phyloP scores from a whole-genome alignment of 2,329 filamentous ascomycete genomes.

The Colletotrichum sansevieriae region DNA sequence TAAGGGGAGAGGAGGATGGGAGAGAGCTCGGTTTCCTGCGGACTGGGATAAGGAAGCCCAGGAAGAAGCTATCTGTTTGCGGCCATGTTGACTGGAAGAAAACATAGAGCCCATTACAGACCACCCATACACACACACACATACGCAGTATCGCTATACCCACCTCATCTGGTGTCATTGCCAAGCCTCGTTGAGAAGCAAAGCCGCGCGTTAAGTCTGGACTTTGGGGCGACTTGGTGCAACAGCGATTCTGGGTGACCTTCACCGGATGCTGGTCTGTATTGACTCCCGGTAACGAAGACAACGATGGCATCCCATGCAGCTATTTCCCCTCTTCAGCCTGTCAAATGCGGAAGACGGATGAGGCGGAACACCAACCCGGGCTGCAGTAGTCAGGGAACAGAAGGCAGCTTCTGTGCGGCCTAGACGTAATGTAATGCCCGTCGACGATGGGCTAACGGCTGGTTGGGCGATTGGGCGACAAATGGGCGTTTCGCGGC shows the following conservation, averaged over 20 bases:
- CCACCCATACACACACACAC: not conserved
- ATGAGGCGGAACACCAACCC: constrained; percentile 22
- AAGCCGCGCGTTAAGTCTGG: constrained; percentile 23
- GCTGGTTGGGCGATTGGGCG: constrained; percentile 29
- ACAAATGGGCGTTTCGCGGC: constrained; percentile 21
- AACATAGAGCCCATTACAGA: constrained; percentile 1
- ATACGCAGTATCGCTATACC: no score
- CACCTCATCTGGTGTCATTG: constrained; percentile 7
- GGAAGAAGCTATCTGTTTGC: constrained; percentile 39
- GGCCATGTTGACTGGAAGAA: constrained; percentile 27
- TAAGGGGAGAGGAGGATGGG: not conserved
- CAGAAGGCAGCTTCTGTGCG: not conserved
- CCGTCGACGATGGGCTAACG: constrained; percentile 33
- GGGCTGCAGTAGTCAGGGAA: constrained; percentile 5
- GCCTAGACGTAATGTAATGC: not conserved
- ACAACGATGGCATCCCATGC: not conserved
- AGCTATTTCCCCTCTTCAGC: not conserved
- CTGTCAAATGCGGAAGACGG: constrained; percentile 10
- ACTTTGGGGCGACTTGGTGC: not conserved
- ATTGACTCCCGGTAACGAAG: constrained; percentile 15
- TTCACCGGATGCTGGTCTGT: constrained; percentile 34
- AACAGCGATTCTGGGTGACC: constrained; percentile 9
- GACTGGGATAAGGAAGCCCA: not conserved
- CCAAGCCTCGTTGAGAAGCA: constrained; percentile 17
- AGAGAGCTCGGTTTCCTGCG: constrained; percentile 12